Evolutionary conservation across 148 eudicot genomes (phyloP).

Genomic region (Camellia sinensis): DNA sequence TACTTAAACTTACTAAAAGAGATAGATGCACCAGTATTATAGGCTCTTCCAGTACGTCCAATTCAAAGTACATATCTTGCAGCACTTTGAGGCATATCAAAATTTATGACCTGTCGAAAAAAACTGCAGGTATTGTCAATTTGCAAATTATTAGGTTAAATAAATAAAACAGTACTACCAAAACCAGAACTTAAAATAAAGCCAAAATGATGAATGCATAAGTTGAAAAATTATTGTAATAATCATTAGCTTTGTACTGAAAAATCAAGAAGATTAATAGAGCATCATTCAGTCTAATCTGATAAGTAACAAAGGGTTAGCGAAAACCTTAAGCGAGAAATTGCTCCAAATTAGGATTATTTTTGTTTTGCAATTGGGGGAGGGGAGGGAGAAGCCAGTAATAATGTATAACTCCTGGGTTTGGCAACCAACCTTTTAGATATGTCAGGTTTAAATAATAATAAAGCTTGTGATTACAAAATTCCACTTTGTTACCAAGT

Average conservation of each 20-base stretch:
- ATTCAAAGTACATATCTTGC: conserved; percentile 91
- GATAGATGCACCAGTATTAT: conserved; percentile 84
- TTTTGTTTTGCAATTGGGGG: background rate
- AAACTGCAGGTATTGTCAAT: conserved; percentile 2
- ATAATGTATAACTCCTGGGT: background rate
- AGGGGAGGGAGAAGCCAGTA: background rate
- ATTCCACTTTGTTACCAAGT: background rate
- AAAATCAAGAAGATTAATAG: background rate
- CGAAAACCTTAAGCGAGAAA: background rate
- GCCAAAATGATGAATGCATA: background rate
- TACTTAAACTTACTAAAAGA: conserved; percentile 65
- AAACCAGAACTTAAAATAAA: background rate
- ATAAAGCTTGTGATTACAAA: background rate
- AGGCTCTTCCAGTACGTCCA: conserved; percentile 99
- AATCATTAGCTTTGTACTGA: background rate
- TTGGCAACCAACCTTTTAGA: background rate
- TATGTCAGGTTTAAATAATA: background rate
- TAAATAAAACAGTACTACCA: background rate
- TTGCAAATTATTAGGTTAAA: background rate
- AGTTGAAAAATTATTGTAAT: background rate
- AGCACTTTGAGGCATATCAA: conserved; percentile 81
- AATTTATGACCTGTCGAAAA: conserved; percentile 71
- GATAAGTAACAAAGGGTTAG: background rate
- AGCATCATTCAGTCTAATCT: background rate
- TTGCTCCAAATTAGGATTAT: too few species aligned